Evolutionary conservation across 805 yeast species (phyloP).

Genomic region (Candida fluviatilis): DNA sequence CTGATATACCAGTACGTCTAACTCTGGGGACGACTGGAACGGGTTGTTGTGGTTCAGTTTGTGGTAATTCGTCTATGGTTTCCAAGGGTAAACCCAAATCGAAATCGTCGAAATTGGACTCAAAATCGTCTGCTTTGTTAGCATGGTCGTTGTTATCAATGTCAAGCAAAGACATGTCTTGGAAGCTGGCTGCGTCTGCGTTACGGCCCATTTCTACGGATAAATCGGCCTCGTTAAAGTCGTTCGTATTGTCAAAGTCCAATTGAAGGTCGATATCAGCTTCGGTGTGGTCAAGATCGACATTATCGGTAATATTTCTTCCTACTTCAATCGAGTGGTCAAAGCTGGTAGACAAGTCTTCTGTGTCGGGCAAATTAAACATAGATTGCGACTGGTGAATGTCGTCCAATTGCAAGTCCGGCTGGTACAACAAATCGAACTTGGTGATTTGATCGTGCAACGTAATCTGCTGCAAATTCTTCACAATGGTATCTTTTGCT

Average conservation of each 20-base stretch:
- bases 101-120: conserved; percentile 23
- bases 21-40: conserved; percentile 20
- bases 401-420: conserved; percentile 43
- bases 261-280: conserved; percentile 55
- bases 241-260: conserved; percentile 23
- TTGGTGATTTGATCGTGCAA: conserved; percentile 78
- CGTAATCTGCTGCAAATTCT: conserved; percentile 55
- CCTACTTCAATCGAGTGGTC: conserved; percentile 68
- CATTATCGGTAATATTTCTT: conserved; percentile 32
- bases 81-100: conserved; percentile 43
- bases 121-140: conserved; percentile 10
- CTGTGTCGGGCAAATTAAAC: conserved; percentile 5
- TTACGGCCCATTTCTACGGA: conserved; percentile 57
- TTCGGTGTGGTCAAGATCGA: too few relatives aligned
- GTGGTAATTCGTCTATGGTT: conserved; percentile 17
- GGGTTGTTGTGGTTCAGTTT: conserved; percentile 7
- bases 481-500: conserved; percentile 54
- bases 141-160: conserved; percentile 15
- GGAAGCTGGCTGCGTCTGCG: conserved; percentile 15
- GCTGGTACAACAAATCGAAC: conserved; percentile 66
- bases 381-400: background rate
- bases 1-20: conserved; percentile 29
- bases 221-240: conserved; percentile 28
- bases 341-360: conserved; percentile 20
- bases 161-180: conserved; percentile 21